Conservation (phyloP, 192 early-diverging fungal genomes). For the Coemansia sp. region DNA sequence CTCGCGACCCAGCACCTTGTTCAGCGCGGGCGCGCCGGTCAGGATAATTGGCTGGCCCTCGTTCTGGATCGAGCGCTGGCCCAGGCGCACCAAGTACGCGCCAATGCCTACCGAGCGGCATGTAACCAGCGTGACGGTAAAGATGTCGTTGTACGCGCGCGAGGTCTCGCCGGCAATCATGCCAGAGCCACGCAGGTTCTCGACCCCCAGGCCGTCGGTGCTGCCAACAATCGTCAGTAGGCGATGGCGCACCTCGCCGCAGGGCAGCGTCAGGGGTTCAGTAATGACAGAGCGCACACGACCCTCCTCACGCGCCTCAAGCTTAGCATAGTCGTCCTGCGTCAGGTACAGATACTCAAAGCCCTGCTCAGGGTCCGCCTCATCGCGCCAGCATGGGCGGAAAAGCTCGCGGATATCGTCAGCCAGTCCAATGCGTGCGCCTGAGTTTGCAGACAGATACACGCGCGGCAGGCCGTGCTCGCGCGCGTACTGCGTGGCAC, state of each 20-base stretch:
- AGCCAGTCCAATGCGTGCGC: constrained; percentile 96
- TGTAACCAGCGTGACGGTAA: constrained; percentile 94
- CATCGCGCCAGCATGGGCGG: constrained; percentile 85
- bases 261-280: constrained; percentile 58
- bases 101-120: constrained; percentile 99
- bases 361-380: constrained; percentile 75
- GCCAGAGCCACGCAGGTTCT: constrained; percentile 94
- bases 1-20: constrained; percentile 97
- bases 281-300: constrained; percentile 70
- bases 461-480: constrained; percentile 83
- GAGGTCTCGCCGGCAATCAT: constrained; percentile 98
- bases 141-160: constrained; percentile 96
- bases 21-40: constrained; percentile 94
- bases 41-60: constrained; percentile 98
- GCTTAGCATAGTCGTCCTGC: constrained; percentile 66
- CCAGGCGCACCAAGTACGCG: constrained; percentile 97
- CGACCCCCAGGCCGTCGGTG: constrained; percentile 89
- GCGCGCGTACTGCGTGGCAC: constrained; percentile 88
- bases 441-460: constrained; percentile 98
- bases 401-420: constrained; percentile 87
- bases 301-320: constrained; percentile 55
- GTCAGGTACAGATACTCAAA: constrained; percentile 93
- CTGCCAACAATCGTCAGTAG: constrained; percentile 87
- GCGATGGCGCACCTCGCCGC: constrained; percentile 76
- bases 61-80: constrained; percentile 95